A percentile compares a stretch with the other conserved stretches of the same genome.
phyloP scores from a whole-genome alignment of 2,329 filamentous ascomycete species.

The Fusarium coffeatum region DNA sequence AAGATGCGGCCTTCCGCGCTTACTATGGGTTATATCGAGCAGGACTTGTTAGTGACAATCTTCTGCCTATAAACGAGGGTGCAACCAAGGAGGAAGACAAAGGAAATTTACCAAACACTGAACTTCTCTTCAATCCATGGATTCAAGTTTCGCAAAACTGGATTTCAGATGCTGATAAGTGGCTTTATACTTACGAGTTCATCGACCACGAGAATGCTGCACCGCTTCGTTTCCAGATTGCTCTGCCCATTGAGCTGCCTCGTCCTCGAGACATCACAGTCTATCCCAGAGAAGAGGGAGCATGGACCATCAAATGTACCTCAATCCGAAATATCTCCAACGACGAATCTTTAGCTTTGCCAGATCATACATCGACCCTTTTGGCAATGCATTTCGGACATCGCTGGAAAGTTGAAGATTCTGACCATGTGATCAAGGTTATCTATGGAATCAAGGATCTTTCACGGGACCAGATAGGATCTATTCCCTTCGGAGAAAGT shows the following conservation, averaged over 20 bases:
- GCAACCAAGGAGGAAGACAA: constrained; percentile 54
- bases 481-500: constrained; percentile 42
- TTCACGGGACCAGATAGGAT: constrained; percentile 49
- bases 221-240: constrained; percentile 55
- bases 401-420: constrained; percentile 56
- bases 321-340: constrained; percentile 32
- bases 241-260: constrained; percentile 58
- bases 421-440: constrained; percentile 59
- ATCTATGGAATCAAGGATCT: constrained; percentile 44
- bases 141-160: constrained; percentile 56
- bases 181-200: constrained; percentile 50
- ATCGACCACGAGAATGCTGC: constrained; percentile 48
- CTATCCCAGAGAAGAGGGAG: constrained; percentile 52
- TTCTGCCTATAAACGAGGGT: constrained; percentile 72
- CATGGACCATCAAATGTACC: constrained; percentile 51
- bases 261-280: constrained; percentile 53
- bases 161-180: constrained; percentile 43
- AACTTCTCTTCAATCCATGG: constrained; percentile 62
- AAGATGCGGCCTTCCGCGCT: constrained; percentile 86
- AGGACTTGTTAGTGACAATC: constrained; percentile 79
- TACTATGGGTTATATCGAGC: constrained; percentile 76
- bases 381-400: constrained; percentile 62
- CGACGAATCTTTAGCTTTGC: constrained; percentile 19
- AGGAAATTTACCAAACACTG: constrained; percentile 50
- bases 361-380: constrained; percentile 60